Conservation (phyloP, 2,329 filamentous ascomycete species). For the Ceratocystis eucalypticola region DNA sequence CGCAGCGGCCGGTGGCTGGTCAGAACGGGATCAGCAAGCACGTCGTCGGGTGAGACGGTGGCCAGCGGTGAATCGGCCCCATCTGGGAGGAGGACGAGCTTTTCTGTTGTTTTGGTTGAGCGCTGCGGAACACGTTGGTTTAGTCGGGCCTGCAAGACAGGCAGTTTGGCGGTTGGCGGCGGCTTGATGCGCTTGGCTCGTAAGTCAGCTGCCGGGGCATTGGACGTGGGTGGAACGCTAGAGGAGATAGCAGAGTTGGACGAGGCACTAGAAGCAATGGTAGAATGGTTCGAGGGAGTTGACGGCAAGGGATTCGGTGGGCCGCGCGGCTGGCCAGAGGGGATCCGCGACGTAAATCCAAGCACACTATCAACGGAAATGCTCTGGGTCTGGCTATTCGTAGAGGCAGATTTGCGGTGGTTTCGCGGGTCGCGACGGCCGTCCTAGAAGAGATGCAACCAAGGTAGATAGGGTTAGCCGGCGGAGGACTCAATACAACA, state of each 20-base stretch:
- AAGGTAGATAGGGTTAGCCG: background rate
- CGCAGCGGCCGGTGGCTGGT: conserved; percentile 38
- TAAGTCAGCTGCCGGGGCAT: conserved; percentile 6
- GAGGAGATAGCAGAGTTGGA: conserved; percentile 28
- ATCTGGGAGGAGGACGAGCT: conserved; percentile 77
- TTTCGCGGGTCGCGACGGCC: conserved; percentile 10
- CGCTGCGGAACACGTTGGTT: conserved; percentile 60
- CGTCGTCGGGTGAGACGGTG: conserved; percentile 41
- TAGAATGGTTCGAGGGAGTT: conserved; percentile 24
- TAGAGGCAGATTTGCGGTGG: background rate
- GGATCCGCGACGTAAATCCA: conserved; percentile 86
- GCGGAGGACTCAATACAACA: background rate
- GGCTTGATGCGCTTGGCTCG: conserved; percentile 18
- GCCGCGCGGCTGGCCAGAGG: conserved; percentile 75
- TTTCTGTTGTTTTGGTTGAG: conserved; percentile 89
- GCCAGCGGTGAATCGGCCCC: conserved; percentile 36
- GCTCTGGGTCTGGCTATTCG: conserved; percentile 26
- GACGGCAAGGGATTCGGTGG: conserved; percentile 41
- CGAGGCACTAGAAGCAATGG: conserved; percentile 25
- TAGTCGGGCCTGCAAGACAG: conserved; percentile 31
- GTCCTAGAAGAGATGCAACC: conserved; percentile 2
- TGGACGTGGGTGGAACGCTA: conserved; percentile 24
- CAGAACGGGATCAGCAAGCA: conserved; percentile 22
- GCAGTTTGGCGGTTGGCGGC: conserved; percentile 15
- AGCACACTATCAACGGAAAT: conserved; percentile 91